These are phyloP conservation scores for Vachellia collinsii DNA, from an alignment of 306 rosid species.

Conservation along the genomic window DNA sequence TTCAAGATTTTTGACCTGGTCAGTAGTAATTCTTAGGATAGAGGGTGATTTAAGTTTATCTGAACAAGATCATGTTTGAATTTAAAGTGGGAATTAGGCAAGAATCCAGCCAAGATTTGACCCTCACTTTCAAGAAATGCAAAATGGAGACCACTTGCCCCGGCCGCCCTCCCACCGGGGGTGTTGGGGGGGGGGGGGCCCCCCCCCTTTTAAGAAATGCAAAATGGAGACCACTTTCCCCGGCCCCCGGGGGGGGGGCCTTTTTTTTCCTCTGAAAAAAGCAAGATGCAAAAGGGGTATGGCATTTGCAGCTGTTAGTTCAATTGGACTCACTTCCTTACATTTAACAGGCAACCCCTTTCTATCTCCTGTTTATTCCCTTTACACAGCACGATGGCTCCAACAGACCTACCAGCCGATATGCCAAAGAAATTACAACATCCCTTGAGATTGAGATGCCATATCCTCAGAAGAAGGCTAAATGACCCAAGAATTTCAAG, in stretches of 20 bases:
- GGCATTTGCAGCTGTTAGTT: conserved; percentile 74
- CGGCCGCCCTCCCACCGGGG: too few species aligned
- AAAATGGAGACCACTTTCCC: conserved; percentile 25
- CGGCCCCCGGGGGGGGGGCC: too few species aligned
- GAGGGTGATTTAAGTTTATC: too few species aligned
- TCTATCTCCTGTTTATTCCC: conserved; percentile 32
- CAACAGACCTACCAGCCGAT: conserved; percentile 68
- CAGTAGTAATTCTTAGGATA: too few species aligned
- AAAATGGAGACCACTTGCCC: conserved; percentile 25
- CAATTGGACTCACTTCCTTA: conserved; percentile 52
- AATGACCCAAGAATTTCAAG: conserved; percentile 52
- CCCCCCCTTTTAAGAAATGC: conserved; percentile 30
- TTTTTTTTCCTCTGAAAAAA: conserved; percentile 19
- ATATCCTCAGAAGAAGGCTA: conserved; percentile 26
- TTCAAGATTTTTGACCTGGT: neutral
- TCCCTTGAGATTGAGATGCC: conserved; percentile 40
- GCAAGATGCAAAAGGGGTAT: conserved; percentile 52
- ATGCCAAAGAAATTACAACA: conserved; percentile 61
- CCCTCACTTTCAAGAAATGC: conserved; percentile 31
- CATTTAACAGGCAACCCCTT: conserved; percentile 32
- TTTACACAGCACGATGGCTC: conserved; percentile 42
- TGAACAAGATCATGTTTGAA: neutral
- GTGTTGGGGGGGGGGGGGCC: too few species aligned
- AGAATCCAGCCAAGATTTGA: neutral
- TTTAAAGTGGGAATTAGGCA: neutral